Evolutionary conservation across 192 early-diverging fungal species (phyloP), one percentile per base, ranked within the genome.

Genomic region (Helicostylum pulchrum): DNA sequence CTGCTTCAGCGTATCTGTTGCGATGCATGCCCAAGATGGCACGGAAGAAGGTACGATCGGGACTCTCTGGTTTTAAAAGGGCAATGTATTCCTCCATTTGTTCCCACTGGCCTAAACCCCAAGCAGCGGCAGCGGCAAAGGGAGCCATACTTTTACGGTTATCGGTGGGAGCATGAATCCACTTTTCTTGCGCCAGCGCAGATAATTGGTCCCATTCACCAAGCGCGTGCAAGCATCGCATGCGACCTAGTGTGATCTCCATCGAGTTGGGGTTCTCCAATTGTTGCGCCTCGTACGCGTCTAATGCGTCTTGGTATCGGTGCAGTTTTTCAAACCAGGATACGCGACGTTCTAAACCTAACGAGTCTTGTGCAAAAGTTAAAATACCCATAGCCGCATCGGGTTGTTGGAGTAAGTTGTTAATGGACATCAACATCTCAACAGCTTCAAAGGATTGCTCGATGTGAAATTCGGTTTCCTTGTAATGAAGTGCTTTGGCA

Each of bases 401-500:
- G 10, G 94, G 92, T 67, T 94, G 91, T 67, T 99, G 94, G 3
- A 99, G 81, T 47, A 92, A 85, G 73, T 94, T 93, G 77, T 98
- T 98, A 64, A 97, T 94, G 49, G 85, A 87, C 59, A 99, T 97
- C 4, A 99, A 79, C 64, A 87, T 85, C 65, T 95, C 94, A 26
- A 97, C 92, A 0, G 92, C 93, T 20, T 89, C 88, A 26, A 91
- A 85, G 5, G 90, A 81, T 30, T 91, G 87, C 34, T 94, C 90
- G 7, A 87, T 77, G 19, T 90, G 78, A 74, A 96, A 99, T 79
- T 97, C 94, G 5, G 93, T 80, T 74, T 99, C 97, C 64, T 94
- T 94, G 79, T 98, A 99, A 68, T 98, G 97, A 51, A 99, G 79
- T n/a, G 96, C 97, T 77, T 98, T 98, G 34, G 97, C 95, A 71